Evolutionary conservation across 805 yeast species (phyloP), one percentile per base, ranked within the genome.

Genomic region (Brettanomyces anomalus): DNA sequence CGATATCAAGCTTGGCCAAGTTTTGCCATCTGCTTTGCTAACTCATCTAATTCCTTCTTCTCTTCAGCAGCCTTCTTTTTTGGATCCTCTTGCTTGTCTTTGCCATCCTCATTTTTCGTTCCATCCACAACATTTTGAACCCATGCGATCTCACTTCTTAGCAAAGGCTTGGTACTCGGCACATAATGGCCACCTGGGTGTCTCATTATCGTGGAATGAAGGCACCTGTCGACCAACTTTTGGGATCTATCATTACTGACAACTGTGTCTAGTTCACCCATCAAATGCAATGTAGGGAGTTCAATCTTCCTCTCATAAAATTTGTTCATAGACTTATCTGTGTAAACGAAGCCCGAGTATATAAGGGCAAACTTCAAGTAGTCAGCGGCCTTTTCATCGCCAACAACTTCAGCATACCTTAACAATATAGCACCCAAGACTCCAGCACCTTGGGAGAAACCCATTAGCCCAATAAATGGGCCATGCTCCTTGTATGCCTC

Each of bases 161-260:
- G 34, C 19, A 62, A 45, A 34, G 56, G 62, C 60, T 84, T 85
- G 40, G 88, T 81, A 62, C 86, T 87, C 24, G 97, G 98, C 38
- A 90, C 96, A 65, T 84, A 88, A 58, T 90, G 98, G 2, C 97
- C 97, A 47, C 98, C 97, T 8, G 97, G 97, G 56, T 90, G 98
- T 49, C 76, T 81, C 46, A 82, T 41, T 15, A 61, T 46, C 5
- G 62, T 68, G 5, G 84, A 65, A 24, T 61, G 67, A 17, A 64
- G 72, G 41, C 74, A 73, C 41, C 81, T 76, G 15, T 74, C 71
- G 44, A 72, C 77, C 35, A 93, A 66, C 19, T 70, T 69, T 64
- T 76, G 66, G 0, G 89, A 74, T 53, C 95, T 71, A 20, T 76
- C 82, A 21, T 78, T 79, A 7, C 83, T 77, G 5, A 93, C 95